These are phyloP conservation scores for Aspergillus cristatus DNA, from an alignment of 495 filamentous ascomycete species.

Conservation along the genomic window DNA sequence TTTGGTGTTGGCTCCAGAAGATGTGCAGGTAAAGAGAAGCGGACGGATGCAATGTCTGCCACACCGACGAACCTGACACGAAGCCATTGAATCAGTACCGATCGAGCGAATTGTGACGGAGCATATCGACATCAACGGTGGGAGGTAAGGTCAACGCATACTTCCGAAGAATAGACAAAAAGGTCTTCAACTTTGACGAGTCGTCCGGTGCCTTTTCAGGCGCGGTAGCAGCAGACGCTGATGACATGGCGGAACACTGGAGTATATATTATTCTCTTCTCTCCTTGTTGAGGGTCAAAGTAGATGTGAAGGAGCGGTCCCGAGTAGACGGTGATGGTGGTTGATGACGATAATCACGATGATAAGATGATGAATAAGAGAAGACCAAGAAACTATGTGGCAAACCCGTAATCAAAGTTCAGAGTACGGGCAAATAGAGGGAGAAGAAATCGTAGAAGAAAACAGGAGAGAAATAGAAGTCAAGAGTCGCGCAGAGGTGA, in stretches of 20 bases:
- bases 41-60: constrained; percentile 85
- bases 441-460: too few species aligned
- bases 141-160: constrained; percentile 30
- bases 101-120: not conserved
- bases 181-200: constrained; percentile 72
- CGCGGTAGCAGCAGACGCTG: constrained; percentile 14
- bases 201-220: constrained; percentile 67
- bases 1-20: constrained; percentile 93
- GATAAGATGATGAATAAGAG: too few species aligned
- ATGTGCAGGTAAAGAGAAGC: constrained; percentile 92
- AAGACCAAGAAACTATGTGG: too few species aligned
- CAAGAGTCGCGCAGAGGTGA: not conserved
- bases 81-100: constrained; percentile 13
- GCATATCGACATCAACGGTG: not conserved
- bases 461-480: too few species aligned
- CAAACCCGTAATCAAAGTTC: too few species aligned
- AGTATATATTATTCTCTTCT: too few species aligned
- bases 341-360: too few species aligned
- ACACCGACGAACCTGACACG: constrained; percentile 80
- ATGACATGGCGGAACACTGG: constrained; percentile 19
- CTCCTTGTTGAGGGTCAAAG: too few species aligned
- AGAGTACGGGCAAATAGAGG: too few species aligned
- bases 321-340: too few species aligned
- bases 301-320: too few species aligned
- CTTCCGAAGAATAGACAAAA: constrained; percentile 75